phyloP scores from a whole-genome alignment of 306 rosid species.

The Quercus alba region DNA sequence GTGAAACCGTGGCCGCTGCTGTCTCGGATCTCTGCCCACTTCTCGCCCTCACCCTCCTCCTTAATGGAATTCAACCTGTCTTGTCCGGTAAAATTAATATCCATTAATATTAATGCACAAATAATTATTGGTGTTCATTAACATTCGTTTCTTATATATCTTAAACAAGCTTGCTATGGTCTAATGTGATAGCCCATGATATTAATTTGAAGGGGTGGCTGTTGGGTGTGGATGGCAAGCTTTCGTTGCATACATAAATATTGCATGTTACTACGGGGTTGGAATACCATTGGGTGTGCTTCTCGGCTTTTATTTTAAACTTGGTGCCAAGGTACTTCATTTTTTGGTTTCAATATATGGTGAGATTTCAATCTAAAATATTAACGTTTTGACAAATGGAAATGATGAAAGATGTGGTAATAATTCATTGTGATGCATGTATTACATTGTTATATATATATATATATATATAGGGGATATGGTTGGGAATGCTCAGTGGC shows the following conservation, averaged over 20 bases:
- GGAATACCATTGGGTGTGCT: constrained; percentile 63
- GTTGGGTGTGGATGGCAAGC: constrained; percentile 96
- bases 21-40: constrained; percentile 82
- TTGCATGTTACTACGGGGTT: constrained; percentile 60
- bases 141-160: neutral
- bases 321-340: constrained; percentile 60
- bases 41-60: constrained; percentile 56
- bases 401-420: neutral
- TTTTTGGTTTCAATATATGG: too few relatives aligned
- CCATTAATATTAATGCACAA: neutral
- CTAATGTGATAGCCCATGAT: neutral
- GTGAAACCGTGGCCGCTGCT: constrained; percentile 72
- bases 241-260: constrained; percentile 76
- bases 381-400: neutral
- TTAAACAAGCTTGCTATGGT: too few relatives aligned
- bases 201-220: constrained; percentile 63
- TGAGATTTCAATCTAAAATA: neutral
- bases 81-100: constrained; percentile 53
- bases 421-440: neutral
- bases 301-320: constrained; percentile 62
- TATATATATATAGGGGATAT: constrained; percentile 49
- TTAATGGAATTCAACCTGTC: constrained; percentile 83
- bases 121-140: neutral
- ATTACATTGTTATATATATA: too few relatives aligned
- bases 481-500: constrained; percentile 78